Base-by-base conservation (phyloP, 495 filamentous ascomycete genomes). In the Jackrogersella minutella region DNA sequence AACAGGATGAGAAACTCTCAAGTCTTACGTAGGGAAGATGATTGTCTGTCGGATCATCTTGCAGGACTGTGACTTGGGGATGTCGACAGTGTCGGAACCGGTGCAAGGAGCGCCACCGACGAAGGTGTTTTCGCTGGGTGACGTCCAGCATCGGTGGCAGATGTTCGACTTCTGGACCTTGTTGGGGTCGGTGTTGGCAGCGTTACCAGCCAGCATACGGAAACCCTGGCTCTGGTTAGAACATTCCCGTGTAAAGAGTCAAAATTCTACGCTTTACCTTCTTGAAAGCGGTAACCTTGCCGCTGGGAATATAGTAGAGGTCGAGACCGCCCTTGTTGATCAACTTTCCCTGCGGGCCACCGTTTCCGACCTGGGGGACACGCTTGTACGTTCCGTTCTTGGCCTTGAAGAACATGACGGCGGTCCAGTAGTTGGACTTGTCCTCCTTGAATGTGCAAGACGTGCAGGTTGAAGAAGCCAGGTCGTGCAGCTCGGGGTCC, bases 381-480 rank as follows among this genome's bases (percentile, higher is more conserved):
- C 82, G 82, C 63, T 85, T 83, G 79, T 91, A 93, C 39, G 82
- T 85, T 14, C 90, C 90, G 71, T 93, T 93, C 77, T 86, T 80
- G 26, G 84, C 82, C 68, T 86, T 76, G 76, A 85, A 91, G 77
- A 88, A 92, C 59, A 93, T 81, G 70, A 81, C 78, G 16, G 91
- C 88, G 33, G 86, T 87, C 91, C 91, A 93, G 80, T 94, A 93
- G 79, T 90, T 92, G 74, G 86, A 90, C 73, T 88, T 82, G 75
- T 94, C 91, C 65, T 86, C 77, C 51, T 80, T 84, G 66, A 91
- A 86, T 1, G 78, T 82, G 74, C 90, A 91, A 10, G 90, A 87
- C 34, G 88, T 89, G 77, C 92, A 95, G 14, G 82, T 84, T 0
- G 90, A 89, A 28, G 81, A 73, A 24, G 87, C 81, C 14, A 84